Percentiles rank a stretch among this genome's conserved stretches.
Conservation (phyloP, 2,329 filamentous ascomycete species). For the Xylaria sp. region DNA sequence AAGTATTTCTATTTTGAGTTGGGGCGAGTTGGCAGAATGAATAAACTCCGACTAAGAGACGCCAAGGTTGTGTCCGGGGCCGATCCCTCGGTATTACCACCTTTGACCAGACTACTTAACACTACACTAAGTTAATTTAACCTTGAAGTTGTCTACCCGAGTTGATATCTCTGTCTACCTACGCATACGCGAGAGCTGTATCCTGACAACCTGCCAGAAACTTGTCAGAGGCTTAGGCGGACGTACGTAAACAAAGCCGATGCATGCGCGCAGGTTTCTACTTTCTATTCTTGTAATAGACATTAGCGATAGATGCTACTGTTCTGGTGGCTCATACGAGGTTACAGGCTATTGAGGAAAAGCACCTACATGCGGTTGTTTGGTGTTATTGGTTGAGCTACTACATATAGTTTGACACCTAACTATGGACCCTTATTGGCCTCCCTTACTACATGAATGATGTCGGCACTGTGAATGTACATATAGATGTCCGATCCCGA, state of each 20-base stretch:
- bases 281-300: not conserved
- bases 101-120: slow-evolving; percentile 28
- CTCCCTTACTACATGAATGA: not conserved
- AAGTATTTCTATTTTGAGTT: slow-evolving; percentile 25
- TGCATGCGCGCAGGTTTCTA: not conserved
- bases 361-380: no score
- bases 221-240: not conserved
- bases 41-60: slow-evolving; percentile 24
- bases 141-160: slow-evolving; percentile 9
- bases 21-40: slow-evolving; percentile 10
- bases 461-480: not conserved
- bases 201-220: not conserved
- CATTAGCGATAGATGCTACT: not conserved
- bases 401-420: not conserved
- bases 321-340: not conserved
- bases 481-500: not conserved
- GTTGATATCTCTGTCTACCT: not conserved
- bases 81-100: slow-evolving; percentile 28
- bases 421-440: not conserved
- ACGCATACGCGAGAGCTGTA: not conserved
- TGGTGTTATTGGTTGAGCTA: no score
- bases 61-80: slow-evolving; percentile 25
- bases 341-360: not conserved
- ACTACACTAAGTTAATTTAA: slow-evolving; percentile 14
- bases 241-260: not conserved